Conservation (phyloP, 1,284 basidiomycete species). For the Rhodofomes roseus region DNA sequence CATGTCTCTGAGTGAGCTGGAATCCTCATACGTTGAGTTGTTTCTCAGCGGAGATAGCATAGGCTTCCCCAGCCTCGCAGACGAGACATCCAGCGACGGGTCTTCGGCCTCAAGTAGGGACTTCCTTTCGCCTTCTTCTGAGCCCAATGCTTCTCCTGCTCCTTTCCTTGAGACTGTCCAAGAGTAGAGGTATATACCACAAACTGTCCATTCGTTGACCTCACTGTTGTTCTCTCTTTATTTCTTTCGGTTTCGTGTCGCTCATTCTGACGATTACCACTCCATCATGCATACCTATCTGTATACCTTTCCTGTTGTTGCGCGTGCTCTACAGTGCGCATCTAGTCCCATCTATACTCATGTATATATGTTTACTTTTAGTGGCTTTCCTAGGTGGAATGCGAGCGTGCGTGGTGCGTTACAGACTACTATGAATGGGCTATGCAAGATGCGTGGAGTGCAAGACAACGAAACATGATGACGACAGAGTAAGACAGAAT, state of each 20-base stretch:
- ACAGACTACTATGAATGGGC: neutral
- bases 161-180: neutral
- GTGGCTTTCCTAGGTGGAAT: conserved; percentile 2
- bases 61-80: neutral
- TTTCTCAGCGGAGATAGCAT: conserved; percentile 23
- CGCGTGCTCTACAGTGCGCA: neutral
- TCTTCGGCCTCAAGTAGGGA: neutral
- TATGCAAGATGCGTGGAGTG: neutral
- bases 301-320: conserved; percentile 4
- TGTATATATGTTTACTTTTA: conserved; percentile 11
- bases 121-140: neutral
- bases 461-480: neutral
- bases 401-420: conserved; percentile 3
- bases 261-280: neutral
- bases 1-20: conserved; percentile 18
- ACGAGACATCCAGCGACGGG: neutral
- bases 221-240: neutral
- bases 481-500: neutral
- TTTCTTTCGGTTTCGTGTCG: neutral
- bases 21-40: conserved; percentile 26
- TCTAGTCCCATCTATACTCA: neutral
- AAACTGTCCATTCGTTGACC: neutral
- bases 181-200: neutral
- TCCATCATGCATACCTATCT: neutral
- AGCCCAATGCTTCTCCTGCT: neutral